A percentile compares a stretch with the other conserved stretches of the same genome.
These are phyloP conservation scores for Diplotaxis tenuifolia DNA, from an alignment of 345 rosid genomes.

Conservation along the genomic window DNA sequence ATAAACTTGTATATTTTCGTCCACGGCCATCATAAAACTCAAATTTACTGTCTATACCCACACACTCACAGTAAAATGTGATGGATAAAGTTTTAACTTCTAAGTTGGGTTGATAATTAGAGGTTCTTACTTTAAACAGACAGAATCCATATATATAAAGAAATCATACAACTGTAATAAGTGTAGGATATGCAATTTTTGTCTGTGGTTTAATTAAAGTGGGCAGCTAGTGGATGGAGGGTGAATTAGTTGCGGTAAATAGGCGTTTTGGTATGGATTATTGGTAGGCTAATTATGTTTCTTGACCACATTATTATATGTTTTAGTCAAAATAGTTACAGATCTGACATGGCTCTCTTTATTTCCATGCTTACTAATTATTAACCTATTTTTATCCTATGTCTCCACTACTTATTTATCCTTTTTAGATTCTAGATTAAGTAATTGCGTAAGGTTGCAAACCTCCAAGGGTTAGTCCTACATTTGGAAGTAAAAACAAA, in stretches of 20 bases:
- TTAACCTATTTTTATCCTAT: conserved; percentile 23
- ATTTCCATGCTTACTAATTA: conserved; percentile 32
- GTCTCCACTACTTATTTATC: conserved; percentile 13
- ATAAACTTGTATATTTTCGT: not conserved
- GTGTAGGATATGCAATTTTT: conserved; percentile 17
- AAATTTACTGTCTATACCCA: no score
- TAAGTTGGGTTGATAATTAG: conserved; percentile 1
- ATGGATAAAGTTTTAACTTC: not conserved
- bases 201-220: conserved; percentile 25
- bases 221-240: conserved; percentile 28
- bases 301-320: conserved; percentile 26
- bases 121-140: not conserved
- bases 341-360: conserved; percentile 23
- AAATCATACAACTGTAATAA: conserved; percentile 17
- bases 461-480: conserved; percentile 18
- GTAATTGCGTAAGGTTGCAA: conserved; percentile 30
- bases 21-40: not conserved
- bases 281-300: conserved; percentile 25
- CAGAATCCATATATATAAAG: not conserved
- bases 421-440: conserved; percentile 25
- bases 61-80: no score
- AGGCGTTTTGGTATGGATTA: conserved; percentile 27
- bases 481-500: conserved; percentile 10
- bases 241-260: conserved; percentile 21
- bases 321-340: conserved; percentile 22